Base-by-base conservation (phyloP, 2,329 filamentous ascomycete species). In the Lizonia empirigonia region DNA sequence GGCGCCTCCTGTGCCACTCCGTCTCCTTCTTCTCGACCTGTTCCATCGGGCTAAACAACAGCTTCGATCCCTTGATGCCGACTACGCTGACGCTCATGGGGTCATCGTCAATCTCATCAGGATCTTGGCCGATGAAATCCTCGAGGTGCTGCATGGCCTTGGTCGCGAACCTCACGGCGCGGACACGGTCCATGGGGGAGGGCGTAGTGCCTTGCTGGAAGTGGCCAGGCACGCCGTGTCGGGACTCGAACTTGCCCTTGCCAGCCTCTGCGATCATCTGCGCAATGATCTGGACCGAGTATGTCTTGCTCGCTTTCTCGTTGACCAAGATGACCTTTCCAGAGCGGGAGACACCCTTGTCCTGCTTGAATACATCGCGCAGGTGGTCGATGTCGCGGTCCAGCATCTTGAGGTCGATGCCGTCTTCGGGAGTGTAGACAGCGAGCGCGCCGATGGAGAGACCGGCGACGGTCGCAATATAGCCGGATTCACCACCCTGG, bases 321-420 rank as follows among this genome's bases (percentile, higher is more conserved):
- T 97, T 97, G 72, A 96, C 86, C n/a, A 99, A 85, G 58, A 99
- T 95, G 55, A 97, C 83, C 62, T 96, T 93, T 27, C 94, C 94
- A 0, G 92, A 93, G 46, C 92, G 87, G 38, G 88, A 91, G 73
- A 94, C 89, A 50, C 94, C 94, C 67, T 86, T 87, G 77, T 99
- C 94, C 53, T 87, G 83, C 12, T 82, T 79, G 76, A 99, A 99
- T 49, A 90, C 88, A 13, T 93, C 81, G 59, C 93, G 91, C 29
- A 99, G 82, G 71, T 95, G 89, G 53, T 88, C 86, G 64, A 99
- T 96, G 67, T 99, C 94, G 5, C 86, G 83, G 34, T 91, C 88
- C 6, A 99, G 84, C 89, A 95, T 97, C 67, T 93, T 89, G 48
- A 99, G 85, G 71, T 87, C 89, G 75, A 99, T 90, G 6, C 94